Evolutionary conservation across 208 protist species (phyloP).

Genomic region (Leishmania guyanensis): DNA sequence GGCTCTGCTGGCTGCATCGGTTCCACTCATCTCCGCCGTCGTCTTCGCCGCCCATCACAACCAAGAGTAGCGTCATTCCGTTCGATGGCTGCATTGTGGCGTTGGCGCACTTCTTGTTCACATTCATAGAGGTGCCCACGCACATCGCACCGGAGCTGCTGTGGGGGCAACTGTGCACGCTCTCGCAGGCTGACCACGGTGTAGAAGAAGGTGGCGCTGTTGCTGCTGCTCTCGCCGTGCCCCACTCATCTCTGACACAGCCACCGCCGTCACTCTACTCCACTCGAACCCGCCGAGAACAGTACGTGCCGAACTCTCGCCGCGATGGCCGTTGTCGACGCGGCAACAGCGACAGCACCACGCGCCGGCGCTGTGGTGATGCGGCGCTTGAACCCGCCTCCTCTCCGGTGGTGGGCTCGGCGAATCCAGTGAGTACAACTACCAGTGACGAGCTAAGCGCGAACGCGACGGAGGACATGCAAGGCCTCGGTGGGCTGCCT

Average conservation of each 20-base stretch:
- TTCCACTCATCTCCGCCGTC: background rate
- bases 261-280: background rate
- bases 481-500: background rate
- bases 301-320: background rate
- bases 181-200: conserved; percentile 2
- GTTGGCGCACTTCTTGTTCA: conserved; percentile 24
- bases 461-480: background rate
- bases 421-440: background rate
- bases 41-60: background rate
- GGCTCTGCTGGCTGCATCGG: conserved; percentile 25
- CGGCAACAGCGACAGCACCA: background rate
- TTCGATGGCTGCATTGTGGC: background rate
- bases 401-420: background rate
- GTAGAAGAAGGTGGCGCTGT: background rate
- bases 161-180: conserved; percentile 29
- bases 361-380: background rate
- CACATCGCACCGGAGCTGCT: conserved; percentile 32
- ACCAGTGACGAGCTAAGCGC: background rate
- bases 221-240: background rate
- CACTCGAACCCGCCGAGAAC: background rate
- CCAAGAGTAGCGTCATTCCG: background rate
- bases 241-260: background rate
- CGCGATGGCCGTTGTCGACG: background rate
- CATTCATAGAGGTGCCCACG: conserved; percentile 23
- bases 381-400: background rate